Base-by-base conservation (phyloP, 2,329 filamentous ascomycete species). In the Aciculosporium take region DNA sequence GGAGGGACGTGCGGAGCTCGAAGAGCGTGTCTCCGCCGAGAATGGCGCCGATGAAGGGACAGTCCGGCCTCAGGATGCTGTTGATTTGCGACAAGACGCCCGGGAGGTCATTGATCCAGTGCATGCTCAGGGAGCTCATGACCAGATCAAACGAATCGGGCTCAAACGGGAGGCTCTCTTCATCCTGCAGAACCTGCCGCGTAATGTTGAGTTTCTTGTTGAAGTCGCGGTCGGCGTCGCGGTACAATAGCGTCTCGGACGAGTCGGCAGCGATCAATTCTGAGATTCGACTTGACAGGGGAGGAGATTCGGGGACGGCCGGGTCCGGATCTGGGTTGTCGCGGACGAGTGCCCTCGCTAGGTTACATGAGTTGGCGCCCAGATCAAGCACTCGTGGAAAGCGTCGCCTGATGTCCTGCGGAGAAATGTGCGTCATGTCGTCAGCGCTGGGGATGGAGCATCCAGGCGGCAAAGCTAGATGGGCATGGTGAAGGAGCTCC, bases 91-190 rank as follows among this genome's bases (percentile, higher is more conserved):
- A 70, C 2, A 98, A 71, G 9, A 93, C 68, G 1, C 82, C 84
- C 0, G 91, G 91, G 5, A 98, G 74, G 59, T 98, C 86, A 59
- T 98, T 98, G 68, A 95, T 83, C 91, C 91, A 98, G 63, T 98
- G 91, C 57, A 98, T 69, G 44, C 83, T 88, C 45, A 94, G 66
- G 42, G 83, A 94, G 56, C 85, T 94, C 47, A 98, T 67, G 9
- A 95, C 84, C 5, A 94, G 77, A 58, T 96, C 88, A 59, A 95
- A 96, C 3, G 80, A 77, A 49, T 79, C 74, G 4, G 82, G 66
- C 37, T 75, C 74, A 57, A 81, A 95, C 0, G 86, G 85, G 0
- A 95, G 65, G 3, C 74, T 72, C 41, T 89, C 85, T 39, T 82
- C 77, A 49, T 82, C 75, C 1, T 72, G 63, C n/a, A 95, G 67